phyloP scores from a whole-genome alignment of 257 asterid species.

The Dorcoceras hygrometricum region DNA sequence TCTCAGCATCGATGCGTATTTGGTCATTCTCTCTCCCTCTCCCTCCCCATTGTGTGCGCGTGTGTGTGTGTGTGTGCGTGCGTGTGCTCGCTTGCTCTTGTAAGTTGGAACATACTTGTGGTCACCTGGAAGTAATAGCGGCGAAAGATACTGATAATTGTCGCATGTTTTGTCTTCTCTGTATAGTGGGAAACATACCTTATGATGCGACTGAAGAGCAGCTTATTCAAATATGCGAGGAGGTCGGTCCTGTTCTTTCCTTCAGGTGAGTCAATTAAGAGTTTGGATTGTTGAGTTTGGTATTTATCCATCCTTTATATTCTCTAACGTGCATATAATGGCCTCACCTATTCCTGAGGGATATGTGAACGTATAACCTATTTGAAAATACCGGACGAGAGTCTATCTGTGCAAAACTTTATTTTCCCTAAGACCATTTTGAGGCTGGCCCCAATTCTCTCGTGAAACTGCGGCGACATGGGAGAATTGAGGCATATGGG shows the following conservation, averaged over 20 bases:
- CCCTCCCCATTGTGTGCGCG: constrained; percentile 10
- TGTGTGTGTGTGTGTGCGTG: not conserved
- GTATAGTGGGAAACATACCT: constrained; percentile 90
- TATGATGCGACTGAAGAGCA: constrained; percentile 97
- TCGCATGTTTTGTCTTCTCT: constrained; percentile 12
- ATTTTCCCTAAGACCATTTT: not conserved
- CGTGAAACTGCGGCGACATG: not conserved
- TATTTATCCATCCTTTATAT: not conserved
- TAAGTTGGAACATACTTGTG: not conserved
- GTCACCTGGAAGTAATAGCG: not conserved
- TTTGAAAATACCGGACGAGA: not conserved
- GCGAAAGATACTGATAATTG: not conserved
- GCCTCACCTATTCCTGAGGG: not conserved
- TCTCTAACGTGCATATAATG: not conserved
- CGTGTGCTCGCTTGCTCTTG: too few species aligned
- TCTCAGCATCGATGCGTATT: constrained; percentile 91
- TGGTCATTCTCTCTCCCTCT: constrained; percentile 40
- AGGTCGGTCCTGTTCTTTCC: constrained; percentile 95
- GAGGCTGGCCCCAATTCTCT: not conserved
- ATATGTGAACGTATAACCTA: not conserved
- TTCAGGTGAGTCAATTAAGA: constrained; percentile 60
- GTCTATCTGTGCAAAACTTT: not conserved
- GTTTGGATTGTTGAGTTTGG: not conserved
- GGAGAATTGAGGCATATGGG: not conserved
- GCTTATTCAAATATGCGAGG: constrained; percentile 90